Conservation (phyloP, 352 stramenopile genomes). For the Phytophthora colocasiae region DNA sequence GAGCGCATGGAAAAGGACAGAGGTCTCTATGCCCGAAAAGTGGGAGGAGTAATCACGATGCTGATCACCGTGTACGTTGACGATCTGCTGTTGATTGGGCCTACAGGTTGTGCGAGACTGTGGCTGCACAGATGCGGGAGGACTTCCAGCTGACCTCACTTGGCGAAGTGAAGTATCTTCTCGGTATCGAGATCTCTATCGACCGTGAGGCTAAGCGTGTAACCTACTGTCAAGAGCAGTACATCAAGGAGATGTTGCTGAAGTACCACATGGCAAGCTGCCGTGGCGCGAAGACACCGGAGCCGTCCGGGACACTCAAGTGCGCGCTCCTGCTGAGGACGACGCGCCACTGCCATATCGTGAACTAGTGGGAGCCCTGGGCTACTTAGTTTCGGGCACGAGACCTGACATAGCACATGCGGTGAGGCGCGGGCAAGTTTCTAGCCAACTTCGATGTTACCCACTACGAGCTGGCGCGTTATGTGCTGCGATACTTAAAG, state of each 20-base stretch:
- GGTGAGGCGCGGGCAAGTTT: conserved; percentile 1
- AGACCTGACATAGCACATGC: conserved; percentile 6
- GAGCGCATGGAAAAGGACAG: background rate
- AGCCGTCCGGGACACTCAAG: background rate
- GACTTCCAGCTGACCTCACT: background rate
- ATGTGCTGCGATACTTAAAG: conserved; percentile 8
- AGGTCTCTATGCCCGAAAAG: conserved; percentile 6
- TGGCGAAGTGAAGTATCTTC: conserved; percentile 8
- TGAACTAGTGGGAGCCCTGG: conserved; percentile 18
- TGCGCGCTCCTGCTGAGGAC: background rate
- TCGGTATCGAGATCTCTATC: background rate
- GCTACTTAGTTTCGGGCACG: conserved; percentile 10
- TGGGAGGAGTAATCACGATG: conserved; percentile 9
- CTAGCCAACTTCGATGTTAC: background rate
- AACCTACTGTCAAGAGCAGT: background rate
- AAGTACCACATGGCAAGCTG: conserved; percentile 16
- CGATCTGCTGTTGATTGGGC: conserved; percentile 3
- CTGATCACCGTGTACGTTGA: conserved; percentile 8
- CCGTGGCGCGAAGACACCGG: background rate
- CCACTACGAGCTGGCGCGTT: conserved; percentile 3
- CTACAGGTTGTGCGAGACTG: background rate
- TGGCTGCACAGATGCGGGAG: background rate
- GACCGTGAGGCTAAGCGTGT: background rate
- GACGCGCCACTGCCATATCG: background rate
- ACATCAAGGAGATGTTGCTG: background rate